Conservation (phyloP, 2,329 filamentous ascomycete species). For the Talaromyces sp. region DNA sequence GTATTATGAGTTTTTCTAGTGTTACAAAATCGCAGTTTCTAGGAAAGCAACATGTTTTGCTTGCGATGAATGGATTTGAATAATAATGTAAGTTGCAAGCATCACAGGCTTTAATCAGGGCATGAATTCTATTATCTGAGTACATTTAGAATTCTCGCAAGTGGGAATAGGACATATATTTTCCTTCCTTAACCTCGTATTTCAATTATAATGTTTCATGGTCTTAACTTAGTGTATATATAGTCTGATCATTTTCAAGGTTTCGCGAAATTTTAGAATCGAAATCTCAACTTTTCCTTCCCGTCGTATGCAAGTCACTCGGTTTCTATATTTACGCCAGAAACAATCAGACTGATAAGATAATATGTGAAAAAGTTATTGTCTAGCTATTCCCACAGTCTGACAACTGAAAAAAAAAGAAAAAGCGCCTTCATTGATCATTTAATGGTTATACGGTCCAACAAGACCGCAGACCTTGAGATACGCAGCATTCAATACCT, state of each 20-base stretch:
- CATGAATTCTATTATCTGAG: background rate
- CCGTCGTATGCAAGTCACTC: too few species aligned
- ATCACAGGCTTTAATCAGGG: background rate
- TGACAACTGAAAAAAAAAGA: background rate
- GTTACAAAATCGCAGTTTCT: background rate
- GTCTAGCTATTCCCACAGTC: background rate
- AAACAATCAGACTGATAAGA: background rate
- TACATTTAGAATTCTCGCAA: background rate
- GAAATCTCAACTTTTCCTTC: too few species aligned
- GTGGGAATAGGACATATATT: background rate
- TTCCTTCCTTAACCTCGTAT: too few species aligned
- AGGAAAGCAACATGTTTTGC: background rate
- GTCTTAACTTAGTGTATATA: too few species aligned
- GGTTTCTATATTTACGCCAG: background rate
- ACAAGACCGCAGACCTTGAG: constrained; percentile 23
- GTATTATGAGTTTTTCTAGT: background rate
- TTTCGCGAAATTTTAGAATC: too few species aligned
- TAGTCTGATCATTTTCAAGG: too few species aligned
- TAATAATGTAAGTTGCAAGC: background rate
- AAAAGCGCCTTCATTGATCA: background rate
- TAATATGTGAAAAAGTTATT: background rate
- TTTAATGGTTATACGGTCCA: constrained; percentile 35
- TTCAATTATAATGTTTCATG: background rate
- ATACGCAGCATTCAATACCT: constrained; percentile 33
- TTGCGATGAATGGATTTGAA: background rate